Conservation (phyloP, 495 filamentous ascomycete genomes). For the Cryomyces minteri region DNA sequence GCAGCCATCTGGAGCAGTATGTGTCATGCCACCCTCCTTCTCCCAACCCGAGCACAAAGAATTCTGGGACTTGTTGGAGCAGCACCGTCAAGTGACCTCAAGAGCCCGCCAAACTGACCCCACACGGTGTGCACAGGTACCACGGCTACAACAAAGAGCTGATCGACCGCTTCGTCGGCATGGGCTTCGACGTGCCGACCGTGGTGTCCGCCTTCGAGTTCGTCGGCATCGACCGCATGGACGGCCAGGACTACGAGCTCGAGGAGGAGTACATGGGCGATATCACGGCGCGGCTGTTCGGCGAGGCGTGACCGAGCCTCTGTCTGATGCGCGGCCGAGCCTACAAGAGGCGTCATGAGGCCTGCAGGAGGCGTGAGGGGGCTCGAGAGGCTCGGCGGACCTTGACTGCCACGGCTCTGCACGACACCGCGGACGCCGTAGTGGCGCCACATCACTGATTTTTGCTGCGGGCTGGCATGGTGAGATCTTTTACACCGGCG, state of each 20-base stretch:
- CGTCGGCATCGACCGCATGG: conserved; percentile 61
- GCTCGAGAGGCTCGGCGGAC: no score
- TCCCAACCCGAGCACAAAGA: no score
- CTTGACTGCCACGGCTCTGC: no score
- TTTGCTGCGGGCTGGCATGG: no score
- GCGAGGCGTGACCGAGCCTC: conserved; percentile 30
- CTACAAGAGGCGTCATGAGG: no score
- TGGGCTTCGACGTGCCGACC: conserved; percentile 84
- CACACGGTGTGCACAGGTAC: conserved; percentile 34
- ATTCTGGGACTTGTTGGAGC: no score
- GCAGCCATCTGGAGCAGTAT: conserved; percentile 22
- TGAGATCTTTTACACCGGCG: no score
- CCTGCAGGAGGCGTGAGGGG: no score
- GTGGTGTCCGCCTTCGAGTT: conserved; percentile 74
- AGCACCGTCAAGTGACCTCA: no score
- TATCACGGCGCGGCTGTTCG: conserved; percentile 67
- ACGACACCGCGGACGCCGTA: no score
- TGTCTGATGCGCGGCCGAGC: conserved; percentile 7
- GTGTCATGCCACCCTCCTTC: neutral
- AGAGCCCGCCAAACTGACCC: no score
- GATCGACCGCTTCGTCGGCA: conserved; percentile 73
- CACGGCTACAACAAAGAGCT: conserved; percentile 76
- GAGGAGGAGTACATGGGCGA: conserved; percentile 80
- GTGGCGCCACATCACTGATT: no score
- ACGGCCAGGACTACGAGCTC: conserved; percentile 62